Evolutionary conservation across 2,329 filamentous ascomycete species (phyloP), one percentile per base, ranked within the genome.

Genomic region (Botrytis sinoallii): DNA sequence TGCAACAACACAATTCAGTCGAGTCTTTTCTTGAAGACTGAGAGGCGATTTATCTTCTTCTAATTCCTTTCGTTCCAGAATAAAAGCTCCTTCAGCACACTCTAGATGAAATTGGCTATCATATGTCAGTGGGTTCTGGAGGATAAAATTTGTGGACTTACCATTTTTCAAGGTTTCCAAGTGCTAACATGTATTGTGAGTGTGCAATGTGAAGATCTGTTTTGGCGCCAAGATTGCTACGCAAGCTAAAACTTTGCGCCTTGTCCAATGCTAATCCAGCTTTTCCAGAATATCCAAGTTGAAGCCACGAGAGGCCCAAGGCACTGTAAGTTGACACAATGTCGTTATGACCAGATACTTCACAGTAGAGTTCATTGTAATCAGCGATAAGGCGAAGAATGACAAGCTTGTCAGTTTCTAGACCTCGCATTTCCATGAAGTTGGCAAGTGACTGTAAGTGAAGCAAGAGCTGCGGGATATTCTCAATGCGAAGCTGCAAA

Each of bases 161-260:
- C 71, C 88, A 91, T 82, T 92, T 90, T 16, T 90, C 86, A 25
- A 88, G 83, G 68, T 90, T 89, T 16, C 91, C 92, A 20, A 91
- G 87, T 1, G 88, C 88, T 29, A 95, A 84, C 42, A 91, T 85
- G 80, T 94, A 94, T 80, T 97, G 93, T 0, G 92, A 90, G 75
- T 91, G 90, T 0, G 90, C 89, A 10, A 97, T 83, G 76, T 94
- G 88, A 81, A 92, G 92, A 48, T 85, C 84, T 22, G 85, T 83
- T 68, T 86, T 82, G 16, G 83, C 81, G 4, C 85, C 84, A 2
- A 85, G 77, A 1, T 81, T 80, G 59, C 82, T 81, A 14, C 80
- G 81, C 18, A 80, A 79, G 9, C 86, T 76, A 69, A 87, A 85
- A 32, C 84, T 82, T 75, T 90, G 86, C 4, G 90, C 89, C 72